Evolutionary conservation across 495 filamentous ascomycete genomes (phyloP).

Genomic region (Lineolata rhizophorae): DNA sequence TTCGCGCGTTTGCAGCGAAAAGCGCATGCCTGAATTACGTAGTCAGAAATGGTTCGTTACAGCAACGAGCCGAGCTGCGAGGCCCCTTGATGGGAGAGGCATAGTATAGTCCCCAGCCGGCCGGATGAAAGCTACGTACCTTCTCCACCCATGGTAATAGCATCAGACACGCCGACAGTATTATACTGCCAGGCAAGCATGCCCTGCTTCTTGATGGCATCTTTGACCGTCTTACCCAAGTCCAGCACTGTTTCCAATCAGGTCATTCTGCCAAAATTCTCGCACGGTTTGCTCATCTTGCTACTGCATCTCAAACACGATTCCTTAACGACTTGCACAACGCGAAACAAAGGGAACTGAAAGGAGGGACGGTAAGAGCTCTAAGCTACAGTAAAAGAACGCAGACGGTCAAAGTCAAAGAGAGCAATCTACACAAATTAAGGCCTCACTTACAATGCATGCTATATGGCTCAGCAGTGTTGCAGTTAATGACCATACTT

Average conservation of each 20-base stretch:
- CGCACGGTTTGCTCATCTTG: no score
- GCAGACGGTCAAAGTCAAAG: not conserved
- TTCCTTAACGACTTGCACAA: no score
- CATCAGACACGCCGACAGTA: conserved; percentile 84
- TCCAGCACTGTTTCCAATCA: conserved; percentile 42
- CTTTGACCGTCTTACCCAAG: conserved; percentile 76
- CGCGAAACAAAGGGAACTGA: no score
- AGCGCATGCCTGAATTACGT: conserved; percentile 60
- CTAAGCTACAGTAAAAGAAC: no score
- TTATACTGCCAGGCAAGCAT: conserved; percentile 93
- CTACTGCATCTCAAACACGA: no score
- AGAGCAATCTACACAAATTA: not conserved
- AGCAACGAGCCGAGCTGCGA: no score
- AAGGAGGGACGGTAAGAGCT: no score
- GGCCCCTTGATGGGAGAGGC: no score
- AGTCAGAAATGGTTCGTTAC: conserved; percentile 6
- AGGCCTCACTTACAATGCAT: conserved; percentile 16
- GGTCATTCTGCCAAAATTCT: no score
- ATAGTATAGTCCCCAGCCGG: not conserved
- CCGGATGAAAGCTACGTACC: conserved; percentile 26
- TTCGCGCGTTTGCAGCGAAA: conserved; percentile 84
- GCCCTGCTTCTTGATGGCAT: conserved; percentile 52
- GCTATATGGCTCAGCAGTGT: conserved; percentile 10
- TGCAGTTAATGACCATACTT: conserved; percentile 9
- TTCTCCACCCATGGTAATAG: conserved; percentile 91